Conservation (phyloP, 306 rosid genomes). For the Carpinus fangiana region DNA sequence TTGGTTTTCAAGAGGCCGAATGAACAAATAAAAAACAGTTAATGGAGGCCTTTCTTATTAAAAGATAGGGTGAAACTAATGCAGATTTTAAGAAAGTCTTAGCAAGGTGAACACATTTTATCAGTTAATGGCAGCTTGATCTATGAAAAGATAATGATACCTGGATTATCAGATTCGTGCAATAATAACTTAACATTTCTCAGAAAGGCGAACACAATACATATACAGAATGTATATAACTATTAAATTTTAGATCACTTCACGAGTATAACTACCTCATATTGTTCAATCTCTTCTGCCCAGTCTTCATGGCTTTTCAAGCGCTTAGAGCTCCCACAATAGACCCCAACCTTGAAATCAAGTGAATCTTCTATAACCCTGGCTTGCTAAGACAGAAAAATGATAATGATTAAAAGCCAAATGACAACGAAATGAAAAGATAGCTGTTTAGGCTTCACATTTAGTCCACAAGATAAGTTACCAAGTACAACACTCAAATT, state of each 20-base stretch:
- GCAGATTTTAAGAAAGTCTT: neutral
- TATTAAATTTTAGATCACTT: slow-evolving; percentile 20
- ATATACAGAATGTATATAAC: neutral
- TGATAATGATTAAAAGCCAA: slow-evolving; percentile 25
- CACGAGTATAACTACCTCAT: slow-evolving; percentile 60
- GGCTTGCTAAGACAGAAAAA: slow-evolving; percentile 67
- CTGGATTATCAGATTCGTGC: neutral
- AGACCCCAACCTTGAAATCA: slow-evolving; percentile 71
- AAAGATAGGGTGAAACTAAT: neutral
- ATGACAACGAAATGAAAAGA: neutral
- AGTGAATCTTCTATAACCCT: slow-evolving; percentile 70
- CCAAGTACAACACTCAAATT: slow-evolving; percentile 10
- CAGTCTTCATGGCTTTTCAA: slow-evolving; percentile 59
- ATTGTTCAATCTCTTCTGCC: slow-evolving; percentile 64
- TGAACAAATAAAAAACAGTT: neutral
- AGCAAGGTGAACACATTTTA: slow-evolving; percentile 4
- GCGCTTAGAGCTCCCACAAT: slow-evolving; percentile 65
- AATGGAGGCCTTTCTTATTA: neutral
- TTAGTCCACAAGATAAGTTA: slow-evolving; percentile 14
- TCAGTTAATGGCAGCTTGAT: neutral
- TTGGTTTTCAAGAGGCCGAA: neutral
- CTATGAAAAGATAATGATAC: neutral
- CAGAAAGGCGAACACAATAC: neutral
- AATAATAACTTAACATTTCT: neutral
- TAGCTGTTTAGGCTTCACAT: neutral